Evolutionary conservation across 2,329 filamentous ascomycete species (phyloP).

Genomic region (Albifimbria verrucaria): DNA sequence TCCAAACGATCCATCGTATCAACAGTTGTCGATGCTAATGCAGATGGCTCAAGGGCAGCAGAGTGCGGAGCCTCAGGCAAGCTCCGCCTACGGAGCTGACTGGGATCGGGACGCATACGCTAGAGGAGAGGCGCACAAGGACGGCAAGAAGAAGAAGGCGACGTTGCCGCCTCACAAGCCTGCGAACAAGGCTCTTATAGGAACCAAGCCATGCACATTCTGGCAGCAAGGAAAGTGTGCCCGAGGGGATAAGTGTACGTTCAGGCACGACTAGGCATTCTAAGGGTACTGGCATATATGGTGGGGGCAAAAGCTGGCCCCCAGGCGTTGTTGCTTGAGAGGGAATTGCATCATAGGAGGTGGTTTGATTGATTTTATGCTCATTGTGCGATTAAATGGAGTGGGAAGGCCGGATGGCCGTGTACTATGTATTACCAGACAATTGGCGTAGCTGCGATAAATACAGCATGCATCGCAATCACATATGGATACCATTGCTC

Average conservation of each 20-base stretch:
- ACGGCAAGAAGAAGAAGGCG: conserved; percentile 37
- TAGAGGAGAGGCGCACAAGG: conserved; percentile 27
- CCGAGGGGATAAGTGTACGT: conserved; percentile 72
- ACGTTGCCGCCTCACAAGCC: conserved; percentile 39
- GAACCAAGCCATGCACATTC: conserved; percentile 68
- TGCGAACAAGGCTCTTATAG: conserved; percentile 55
- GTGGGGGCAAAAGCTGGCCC: neutral
- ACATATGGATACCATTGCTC: neutral
- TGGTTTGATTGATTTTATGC: neutral
- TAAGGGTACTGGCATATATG: neutral
- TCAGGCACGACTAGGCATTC: conserved; percentile 55
- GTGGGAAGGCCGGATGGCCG: neutral
- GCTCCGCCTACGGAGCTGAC: conserved; percentile 22
- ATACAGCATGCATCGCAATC: too few species aligned
- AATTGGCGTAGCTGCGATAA: neutral
- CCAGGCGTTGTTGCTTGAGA: too few species aligned
- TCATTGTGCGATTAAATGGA: neutral
- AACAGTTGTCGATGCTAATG: conserved; percentile 35
- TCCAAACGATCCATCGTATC: conserved; percentile 36
- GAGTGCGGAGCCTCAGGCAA: conserved; percentile 15
- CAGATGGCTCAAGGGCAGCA: conserved; percentile 34
- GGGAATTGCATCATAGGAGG: neutral
- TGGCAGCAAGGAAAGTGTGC: conserved; percentile 69
- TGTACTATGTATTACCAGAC: neutral
- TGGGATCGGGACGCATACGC: conserved; percentile 28